Base-by-base conservation (phyloP, 495 filamentous ascomycete species). In the Podospora australis region DNA sequence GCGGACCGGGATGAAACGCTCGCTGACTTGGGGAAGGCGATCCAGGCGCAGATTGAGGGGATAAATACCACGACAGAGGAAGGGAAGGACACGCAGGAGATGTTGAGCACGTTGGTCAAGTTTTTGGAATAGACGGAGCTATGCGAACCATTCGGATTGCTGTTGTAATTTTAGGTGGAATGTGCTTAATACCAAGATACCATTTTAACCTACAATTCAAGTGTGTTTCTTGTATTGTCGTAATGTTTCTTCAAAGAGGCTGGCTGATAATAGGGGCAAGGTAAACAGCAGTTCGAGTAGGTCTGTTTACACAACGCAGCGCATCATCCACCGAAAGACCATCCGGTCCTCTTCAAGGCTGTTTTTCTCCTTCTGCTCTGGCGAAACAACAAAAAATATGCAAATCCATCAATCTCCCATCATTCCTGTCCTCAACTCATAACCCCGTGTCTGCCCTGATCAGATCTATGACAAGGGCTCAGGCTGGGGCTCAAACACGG, bases 1-100 rank as follows among this genome's bases (percentile, higher is more conserved):
- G 81, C 76, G 22, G 84, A 87, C 46, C 71, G 79, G 4, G 85
- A 86, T 50, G 83, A 88, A 57, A 62, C 65, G 5, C 57, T 95
- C 40, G 70, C 53, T 4, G 70, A 81, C 20, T 63, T 96, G 23
- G 79, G 65, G 50, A 63, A 47, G 14, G 91, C 88, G n/a, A 65
- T 98, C 17, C 59, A 65, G 66, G 74, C 86, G 63, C 84, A 87
- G 75, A 67, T 84, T 25, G 71, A 80, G 10, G 83, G 74, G n/a
- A 71, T 88, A 13, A 69, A 72, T 21, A 70, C 69, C 13, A 72
- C 78, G 17, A 73, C 78, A 17, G 70, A 70, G 4, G 79, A 78
- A 17, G 70, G 71, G 41, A 79, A 75, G 56, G 82, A 83, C 42
- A 69, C 77, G 29, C 78, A 71, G 55, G 84, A 86, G 50, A 88